Conservation (phyloP, 1,284 basidiomycete genomes). For the Ceratobasidium sp. region DNA sequence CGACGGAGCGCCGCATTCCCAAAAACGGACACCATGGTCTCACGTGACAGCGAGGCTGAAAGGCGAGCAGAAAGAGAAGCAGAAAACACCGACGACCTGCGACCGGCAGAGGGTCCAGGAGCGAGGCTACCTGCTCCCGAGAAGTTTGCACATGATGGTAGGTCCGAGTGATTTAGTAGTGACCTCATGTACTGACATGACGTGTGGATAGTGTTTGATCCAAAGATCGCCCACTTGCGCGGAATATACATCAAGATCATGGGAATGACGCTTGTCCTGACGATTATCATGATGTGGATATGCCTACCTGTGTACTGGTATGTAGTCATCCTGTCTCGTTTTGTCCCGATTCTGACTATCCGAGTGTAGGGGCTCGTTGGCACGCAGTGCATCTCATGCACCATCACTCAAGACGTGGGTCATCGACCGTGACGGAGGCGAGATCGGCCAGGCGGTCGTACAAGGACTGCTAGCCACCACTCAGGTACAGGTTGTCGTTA, state of each 20-base stretch:
- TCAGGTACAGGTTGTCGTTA: not conserved
- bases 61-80: constrained; percentile 11
- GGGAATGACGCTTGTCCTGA: constrained; percentile 31
- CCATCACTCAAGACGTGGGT: constrained; percentile 54
- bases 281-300: constrained; percentile 41
- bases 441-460: constrained; percentile 52
- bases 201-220: constrained; percentile 37
- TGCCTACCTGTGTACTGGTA: constrained; percentile 11
- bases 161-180: not conserved
- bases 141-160: constrained; percentile 29
- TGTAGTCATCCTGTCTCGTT: not conserved
- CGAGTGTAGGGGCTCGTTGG: constrained; percentile 39
- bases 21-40: not conserved
- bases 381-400: constrained; percentile 17
- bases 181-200: not conserved
- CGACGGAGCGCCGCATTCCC: not conserved
- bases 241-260: constrained; percentile 41
- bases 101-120: constrained; percentile 24
- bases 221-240: constrained; percentile 38
- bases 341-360: not conserved
- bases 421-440: constrained; percentile 56
- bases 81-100: constrained; percentile 1
- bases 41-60: constrained; percentile 4
- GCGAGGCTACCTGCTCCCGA: constrained; percentile 19
- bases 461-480: constrained; percentile 47